Conservation (phyloP, 257 asterid species). For the Perilla frutescens region DNA sequence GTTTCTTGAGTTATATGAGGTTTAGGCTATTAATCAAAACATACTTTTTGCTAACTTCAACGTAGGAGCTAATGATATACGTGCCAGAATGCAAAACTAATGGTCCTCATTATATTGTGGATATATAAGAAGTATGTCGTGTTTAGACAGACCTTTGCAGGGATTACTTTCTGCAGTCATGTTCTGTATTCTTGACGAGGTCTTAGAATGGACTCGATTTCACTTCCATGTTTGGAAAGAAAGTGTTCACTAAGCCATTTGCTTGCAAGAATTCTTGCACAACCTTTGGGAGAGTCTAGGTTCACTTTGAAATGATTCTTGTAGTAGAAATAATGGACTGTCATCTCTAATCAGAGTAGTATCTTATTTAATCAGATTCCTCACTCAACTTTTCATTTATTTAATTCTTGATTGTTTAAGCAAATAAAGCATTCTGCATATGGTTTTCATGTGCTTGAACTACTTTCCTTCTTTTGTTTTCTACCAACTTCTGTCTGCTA, state of each 20-base stretch:
- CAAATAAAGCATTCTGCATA: not conserved
- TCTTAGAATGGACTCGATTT: not conserved
- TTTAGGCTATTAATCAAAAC: not conserved
- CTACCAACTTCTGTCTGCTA: not conserved
- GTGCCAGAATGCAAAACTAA: no score
- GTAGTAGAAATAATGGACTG: not conserved
- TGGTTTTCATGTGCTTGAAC: constrained; percentile 12
- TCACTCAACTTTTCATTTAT: not conserved
- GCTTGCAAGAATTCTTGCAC: not conserved
- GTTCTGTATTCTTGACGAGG: not conserved
- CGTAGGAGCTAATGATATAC: no score
- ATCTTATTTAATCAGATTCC: not conserved
- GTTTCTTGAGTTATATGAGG: not conserved
- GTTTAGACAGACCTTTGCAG: not conserved
- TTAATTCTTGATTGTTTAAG: not conserved
- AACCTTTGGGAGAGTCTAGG: not conserved
- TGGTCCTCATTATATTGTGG: not conserved
- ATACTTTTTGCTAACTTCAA: no score
- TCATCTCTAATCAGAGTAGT: not conserved
- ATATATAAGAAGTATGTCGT: not conserved
- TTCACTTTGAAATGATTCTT: not conserved
- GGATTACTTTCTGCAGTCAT: not conserved
- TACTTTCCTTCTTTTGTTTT: not conserved
- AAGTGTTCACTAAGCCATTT: not conserved
- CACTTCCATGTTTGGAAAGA: not conserved